Base-by-base conservation (phyloP, 768 basidiomycete species). In the Mycena vitilis region DNA sequence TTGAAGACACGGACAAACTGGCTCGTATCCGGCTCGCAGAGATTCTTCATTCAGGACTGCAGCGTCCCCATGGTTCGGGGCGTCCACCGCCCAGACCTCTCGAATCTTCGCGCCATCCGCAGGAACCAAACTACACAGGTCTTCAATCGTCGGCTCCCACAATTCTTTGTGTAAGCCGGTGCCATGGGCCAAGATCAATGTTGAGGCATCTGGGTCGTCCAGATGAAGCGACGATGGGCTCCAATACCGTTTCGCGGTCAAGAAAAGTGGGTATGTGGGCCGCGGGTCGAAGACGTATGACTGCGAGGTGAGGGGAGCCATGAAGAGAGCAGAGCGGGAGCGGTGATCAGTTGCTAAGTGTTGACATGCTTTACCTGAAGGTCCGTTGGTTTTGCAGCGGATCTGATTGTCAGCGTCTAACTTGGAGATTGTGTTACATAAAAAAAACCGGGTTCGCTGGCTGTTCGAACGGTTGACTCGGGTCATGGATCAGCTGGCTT, bases 101-200 rank as follows among this genome's bases (percentile, higher is more conserved):
- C 84, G 78, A 34, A 88, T n/a, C 79, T 73, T 83, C 15, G 78
- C 69, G 9, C 59, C 38, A 1, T 7, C 22, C 22, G 23, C 49
- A 8, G 60, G 45, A 13, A 82, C 62, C 1, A 82, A 54, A 2
- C 45, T 65, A 55, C 80, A 83, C 20, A 89, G 73, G 9, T 86
- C 83, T 10, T 85, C 84, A 4, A 89, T 76, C 0, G 82, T 81
- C 0, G 88, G 87, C 69, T 89, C 88, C 85, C 86, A 89, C n/a
- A 81, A 80, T 71, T 89, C 88, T 69, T 89, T 89, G 72, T 85
- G 85, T 72, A 85, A 87, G 0, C 88, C 83, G 2, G 85, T 87
- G 9, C 83, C 87, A 70, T 89, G 88, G 2, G 85, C 74, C 58
- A 88, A 82, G 38, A 89, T 74, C 37, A 88, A 76, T 0, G 88